Evolutionary conservation across 495 filamentous ascomycete genomes (phyloP).

Genomic region (Penicillium turbatum): DNA sequence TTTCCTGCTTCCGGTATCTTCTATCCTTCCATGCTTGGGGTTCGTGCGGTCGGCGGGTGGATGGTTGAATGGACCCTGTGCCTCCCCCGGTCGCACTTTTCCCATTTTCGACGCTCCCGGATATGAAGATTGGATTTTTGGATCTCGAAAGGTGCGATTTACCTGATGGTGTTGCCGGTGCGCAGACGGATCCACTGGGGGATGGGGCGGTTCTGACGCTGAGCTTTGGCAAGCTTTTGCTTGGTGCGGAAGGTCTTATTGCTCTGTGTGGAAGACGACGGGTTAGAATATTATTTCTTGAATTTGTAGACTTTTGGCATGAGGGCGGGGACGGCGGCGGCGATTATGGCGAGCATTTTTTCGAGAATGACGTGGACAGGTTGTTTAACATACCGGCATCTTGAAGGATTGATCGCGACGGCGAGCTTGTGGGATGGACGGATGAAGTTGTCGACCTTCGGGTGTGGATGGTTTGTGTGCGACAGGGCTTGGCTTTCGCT

Average conservation of each 20-base stretch:
- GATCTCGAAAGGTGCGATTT: conserved; percentile 37
- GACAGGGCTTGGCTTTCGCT: conserved; percentile 47
- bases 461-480: conserved; percentile 40
- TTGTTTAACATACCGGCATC: conserved; percentile 66
- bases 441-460: conserved; percentile 42
- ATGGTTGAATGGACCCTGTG: not conserved
- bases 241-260: conserved; percentile 99
- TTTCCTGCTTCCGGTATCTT: not conserved
- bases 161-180: conserved; percentile 98
- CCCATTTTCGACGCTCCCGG: not conserved
- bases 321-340: conserved; percentile 3
- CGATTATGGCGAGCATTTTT: not conserved
- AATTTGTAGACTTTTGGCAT: conserved; percentile 11
- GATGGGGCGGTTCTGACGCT: conserved; percentile 99
- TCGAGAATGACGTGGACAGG: not conserved
- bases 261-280: conserved; percentile 53
- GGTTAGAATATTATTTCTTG: conserved; percentile 12
- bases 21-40: not conserved
- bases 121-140: not conserved
- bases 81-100: not conserved
- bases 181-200: conserved; percentile 99
- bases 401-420: conserved; percentile 59
- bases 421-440: conserved; percentile 42
- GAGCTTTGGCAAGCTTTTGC: conserved; percentile 99
- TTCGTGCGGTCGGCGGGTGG: conserved; percentile 3